Base-by-base conservation (phyloP, 2,329 filamentous ascomycete genomes). In the Sclerotinia subarctica region DNA sequence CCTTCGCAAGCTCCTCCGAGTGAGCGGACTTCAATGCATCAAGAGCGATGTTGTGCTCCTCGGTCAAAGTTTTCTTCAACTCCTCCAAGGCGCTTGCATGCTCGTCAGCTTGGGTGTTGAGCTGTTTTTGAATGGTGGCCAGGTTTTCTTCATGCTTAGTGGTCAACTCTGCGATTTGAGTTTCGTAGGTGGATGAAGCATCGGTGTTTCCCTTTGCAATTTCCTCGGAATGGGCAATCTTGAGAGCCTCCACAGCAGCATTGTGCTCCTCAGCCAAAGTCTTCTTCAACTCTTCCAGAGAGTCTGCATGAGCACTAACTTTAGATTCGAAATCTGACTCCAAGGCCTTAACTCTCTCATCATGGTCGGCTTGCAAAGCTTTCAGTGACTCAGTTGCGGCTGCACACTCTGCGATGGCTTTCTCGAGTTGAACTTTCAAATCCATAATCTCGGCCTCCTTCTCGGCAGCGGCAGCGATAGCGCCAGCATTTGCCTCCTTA, bases 21-120 rank as follows among this genome's bases (percentile, higher is more conserved):
- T 88, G 84, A 70, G 84, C 82, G n/a, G 80, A 77, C 75, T 87
- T 82, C 57, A 88, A 77, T 5, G 81, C 81, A 53, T 82, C 79
- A 17, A 88, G 73, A 24, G 82, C 79, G 53, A 81, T 77, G 57
- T 81, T 76, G 71, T 88, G 84, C 74, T 88, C 80, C 35, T 83
- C 80, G 24, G 80, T 77, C 8, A 88, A 76, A 0, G 81, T 80
- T 53, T 79, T 76, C 73, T 83, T 81, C n/a, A 88, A 76, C 67
- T 81, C 80, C 68, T 82, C 81, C 10, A 88, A 77, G 17, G 72
- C 72, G 42, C 67, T 70, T 64, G 74, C 69, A 57, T 77, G 67
- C 26, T 69, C 64, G 19, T 53, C 68, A 11, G 26, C 38, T 57
- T 67, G 64, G 5, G 60, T 38, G 29, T 86, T 82, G 42, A 89